A percentile compares a stretch with the other conserved stretches of the same genome.
Conservation (phyloP, 140 eudicot species). For the Ambrosia hybrid region DNA sequence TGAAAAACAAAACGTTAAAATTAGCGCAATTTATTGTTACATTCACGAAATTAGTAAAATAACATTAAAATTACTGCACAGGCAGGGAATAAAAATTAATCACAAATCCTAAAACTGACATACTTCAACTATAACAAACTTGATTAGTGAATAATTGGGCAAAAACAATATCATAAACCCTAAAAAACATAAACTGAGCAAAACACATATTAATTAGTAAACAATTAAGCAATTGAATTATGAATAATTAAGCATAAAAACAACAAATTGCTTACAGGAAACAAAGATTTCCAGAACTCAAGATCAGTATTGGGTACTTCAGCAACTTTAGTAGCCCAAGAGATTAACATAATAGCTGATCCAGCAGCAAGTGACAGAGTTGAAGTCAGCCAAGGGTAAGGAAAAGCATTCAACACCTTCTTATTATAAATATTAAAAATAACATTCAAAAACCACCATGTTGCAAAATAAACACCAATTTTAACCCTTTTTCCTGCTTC, state of each 20-base stretch:
- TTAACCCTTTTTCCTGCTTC: conserved; percentile 45
- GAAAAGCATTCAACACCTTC: conserved; percentile 57
- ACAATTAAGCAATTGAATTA: not conserved
- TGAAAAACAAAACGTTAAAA: too few species aligned
- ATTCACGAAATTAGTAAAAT: too few species aligned
- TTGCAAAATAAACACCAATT: conserved; percentile 52
- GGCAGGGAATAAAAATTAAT: not conserved
- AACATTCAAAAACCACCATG: conserved; percentile 59
- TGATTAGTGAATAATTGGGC: not conserved
- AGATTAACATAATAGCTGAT: conserved; percentile 48
- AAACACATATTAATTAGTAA: not conserved
- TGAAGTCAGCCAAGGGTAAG: conserved; percentile 58
- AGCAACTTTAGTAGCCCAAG: conserved; percentile 52
- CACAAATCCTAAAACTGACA: conserved; percentile 16
- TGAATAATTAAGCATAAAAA: conserved; percentile 13
- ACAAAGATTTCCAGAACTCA: conserved; percentile 52
- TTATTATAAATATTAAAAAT: conserved; percentile 55
- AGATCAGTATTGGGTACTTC: conserved; percentile 56
- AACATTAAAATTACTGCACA: not conserved
- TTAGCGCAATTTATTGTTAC: too few species aligned
- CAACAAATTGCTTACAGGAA: conserved; percentile 44
- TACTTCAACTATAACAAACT: not conserved
- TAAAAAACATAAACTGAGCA: conserved; percentile 11
- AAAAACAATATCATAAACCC: conserved; percentile 8
- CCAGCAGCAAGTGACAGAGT: conserved; percentile 56